Evolutionary conservation across 306 rosid genomes (phyloP).

Genomic region (Comarum palustre): DNA sequence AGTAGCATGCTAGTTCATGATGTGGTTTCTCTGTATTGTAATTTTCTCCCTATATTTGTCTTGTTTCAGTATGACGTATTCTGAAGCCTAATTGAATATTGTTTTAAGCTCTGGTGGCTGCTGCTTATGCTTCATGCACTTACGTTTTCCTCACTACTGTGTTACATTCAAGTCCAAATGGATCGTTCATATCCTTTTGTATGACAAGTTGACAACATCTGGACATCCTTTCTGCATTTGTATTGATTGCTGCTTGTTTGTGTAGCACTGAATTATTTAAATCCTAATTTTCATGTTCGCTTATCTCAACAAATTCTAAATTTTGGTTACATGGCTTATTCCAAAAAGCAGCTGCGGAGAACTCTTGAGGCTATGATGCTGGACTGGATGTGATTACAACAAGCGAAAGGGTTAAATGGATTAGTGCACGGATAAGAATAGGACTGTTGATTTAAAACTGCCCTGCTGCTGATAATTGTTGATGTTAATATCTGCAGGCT

Average conservation of each 20-base stretch:
- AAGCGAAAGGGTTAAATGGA: constrained; percentile 41
- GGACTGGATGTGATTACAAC: constrained; percentile 44
- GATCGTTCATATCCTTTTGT: neutral
- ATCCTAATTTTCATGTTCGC: neutral
- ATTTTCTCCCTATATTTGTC: neutral
- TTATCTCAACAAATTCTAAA: constrained; percentile 7
- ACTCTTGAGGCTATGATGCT: constrained; percentile 38
- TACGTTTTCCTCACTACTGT: neutral
- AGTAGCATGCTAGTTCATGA: neutral
- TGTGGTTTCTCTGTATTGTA: neutral
- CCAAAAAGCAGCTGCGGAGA: constrained; percentile 53
- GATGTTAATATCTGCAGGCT: constrained; percentile 48
- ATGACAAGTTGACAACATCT: neutral
- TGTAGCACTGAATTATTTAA: neutral
- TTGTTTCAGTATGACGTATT: neutral
- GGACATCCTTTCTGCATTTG: neutral
- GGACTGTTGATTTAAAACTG: constrained; percentile 4
- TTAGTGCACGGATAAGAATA: neutral
- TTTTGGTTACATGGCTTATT: constrained; percentile 22
- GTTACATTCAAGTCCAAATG: neutral
- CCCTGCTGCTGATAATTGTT: neutral
- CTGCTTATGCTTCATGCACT: neutral
- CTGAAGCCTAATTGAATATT: neutral
- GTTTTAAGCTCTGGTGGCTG: neutral
- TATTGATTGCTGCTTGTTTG: neutral